Evolutionary conservation across 2,329 filamentous ascomycete species (phyloP).

Genomic region (Talaromyces pinophilus): DNA sequence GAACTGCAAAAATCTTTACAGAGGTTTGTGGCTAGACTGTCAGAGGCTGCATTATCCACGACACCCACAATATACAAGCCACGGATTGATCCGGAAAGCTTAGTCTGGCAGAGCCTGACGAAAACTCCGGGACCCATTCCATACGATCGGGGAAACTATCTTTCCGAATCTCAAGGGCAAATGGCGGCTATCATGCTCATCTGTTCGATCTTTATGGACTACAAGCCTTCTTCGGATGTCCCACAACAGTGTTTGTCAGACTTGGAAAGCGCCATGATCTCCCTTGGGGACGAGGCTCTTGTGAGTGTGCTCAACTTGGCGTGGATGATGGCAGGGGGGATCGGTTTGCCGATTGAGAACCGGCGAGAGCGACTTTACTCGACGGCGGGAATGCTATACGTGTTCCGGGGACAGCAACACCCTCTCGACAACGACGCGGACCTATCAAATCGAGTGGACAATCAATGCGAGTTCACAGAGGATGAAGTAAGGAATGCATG

Average conservation of each 20-base stretch:
- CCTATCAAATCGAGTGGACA: conserved; percentile 4
- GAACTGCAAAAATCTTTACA: conserved; percentile 4
- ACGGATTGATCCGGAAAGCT: conserved; percentile 8
- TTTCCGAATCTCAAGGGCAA: conserved; percentile 15
- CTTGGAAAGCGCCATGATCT: conserved; percentile 6
- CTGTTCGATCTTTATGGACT: conserved; percentile 16
- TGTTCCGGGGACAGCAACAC: conserved; percentile 12
- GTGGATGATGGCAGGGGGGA: conserved; percentile 15
- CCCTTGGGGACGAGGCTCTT: conserved; percentile 11
- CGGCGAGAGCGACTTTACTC: conserved; percentile 14
- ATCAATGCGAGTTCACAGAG: conserved; percentile 10
- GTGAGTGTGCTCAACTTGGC: conserved; percentile 13
- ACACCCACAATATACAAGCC: background rate
- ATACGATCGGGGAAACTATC: background rate
- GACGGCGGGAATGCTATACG: conserved; percentile 13
- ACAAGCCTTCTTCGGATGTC: conserved; percentile 3
- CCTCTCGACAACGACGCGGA: background rate
- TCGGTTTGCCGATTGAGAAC: conserved; percentile 12
- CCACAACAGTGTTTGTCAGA: conserved; percentile 18
- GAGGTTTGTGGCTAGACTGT: conserved; percentile 11
- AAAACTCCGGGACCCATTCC: background rate
- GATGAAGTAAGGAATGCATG: conserved; percentile 5
- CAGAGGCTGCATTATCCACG: background rate
- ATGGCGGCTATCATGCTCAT: conserved; percentile 13
- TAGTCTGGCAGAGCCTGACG: conserved; percentile 11